Evolutionary conservation across 345 rosid species (phyloP).

Genomic region (Streptanthus diversifolius): DNA sequence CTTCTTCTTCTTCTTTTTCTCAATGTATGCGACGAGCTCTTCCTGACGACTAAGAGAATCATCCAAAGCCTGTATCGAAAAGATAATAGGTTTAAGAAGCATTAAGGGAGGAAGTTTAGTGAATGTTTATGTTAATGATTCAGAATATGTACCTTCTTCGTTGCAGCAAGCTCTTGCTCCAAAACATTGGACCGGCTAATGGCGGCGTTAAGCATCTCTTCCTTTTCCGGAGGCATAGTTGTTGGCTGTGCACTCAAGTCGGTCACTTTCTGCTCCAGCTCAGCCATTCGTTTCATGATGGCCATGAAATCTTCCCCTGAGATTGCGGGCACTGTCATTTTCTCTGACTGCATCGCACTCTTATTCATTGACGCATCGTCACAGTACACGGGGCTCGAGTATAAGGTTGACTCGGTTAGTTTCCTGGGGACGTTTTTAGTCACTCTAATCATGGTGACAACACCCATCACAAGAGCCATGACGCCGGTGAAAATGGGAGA

Average conservation of each 20-base stretch:
- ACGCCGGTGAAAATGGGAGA: constrained; percentile 70
- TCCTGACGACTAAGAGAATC: constrained; percentile 66
- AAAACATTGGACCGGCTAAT: constrained; percentile 53
- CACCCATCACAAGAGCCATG: constrained; percentile 82
- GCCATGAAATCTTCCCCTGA: constrained; percentile 54
- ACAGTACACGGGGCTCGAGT: constrained; percentile 47
- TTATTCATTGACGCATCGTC: constrained; percentile 38
- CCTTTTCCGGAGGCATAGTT: constrained; percentile 68
- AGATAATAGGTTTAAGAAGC: not conserved
- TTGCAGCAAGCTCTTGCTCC: constrained; percentile 77
- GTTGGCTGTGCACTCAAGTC: constrained; percentile 51
- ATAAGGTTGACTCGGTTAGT: constrained; percentile 53
- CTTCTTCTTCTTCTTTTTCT: constrained; percentile 86
- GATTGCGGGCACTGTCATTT: constrained; percentile 36
- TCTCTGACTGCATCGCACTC: constrained; percentile 33
- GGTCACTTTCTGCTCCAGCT: constrained; percentile 64
- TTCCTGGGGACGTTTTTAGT: constrained; percentile 71
- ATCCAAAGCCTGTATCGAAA: constrained; percentile 60
- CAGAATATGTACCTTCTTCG: constrained; percentile 59
- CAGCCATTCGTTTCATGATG: constrained; percentile 70
- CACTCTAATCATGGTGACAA: constrained; percentile 71
- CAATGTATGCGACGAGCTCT: constrained; percentile 70
- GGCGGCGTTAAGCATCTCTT: constrained; percentile 74
- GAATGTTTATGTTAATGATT: not conserved
- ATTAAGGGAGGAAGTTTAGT: not conserved